A percentile compares a stretch with the other conserved stretches of the same genome.
Evolutionary conservation across 345 rosid genomes (phyloP).

Genomic region (Linum lewisii): DNA sequence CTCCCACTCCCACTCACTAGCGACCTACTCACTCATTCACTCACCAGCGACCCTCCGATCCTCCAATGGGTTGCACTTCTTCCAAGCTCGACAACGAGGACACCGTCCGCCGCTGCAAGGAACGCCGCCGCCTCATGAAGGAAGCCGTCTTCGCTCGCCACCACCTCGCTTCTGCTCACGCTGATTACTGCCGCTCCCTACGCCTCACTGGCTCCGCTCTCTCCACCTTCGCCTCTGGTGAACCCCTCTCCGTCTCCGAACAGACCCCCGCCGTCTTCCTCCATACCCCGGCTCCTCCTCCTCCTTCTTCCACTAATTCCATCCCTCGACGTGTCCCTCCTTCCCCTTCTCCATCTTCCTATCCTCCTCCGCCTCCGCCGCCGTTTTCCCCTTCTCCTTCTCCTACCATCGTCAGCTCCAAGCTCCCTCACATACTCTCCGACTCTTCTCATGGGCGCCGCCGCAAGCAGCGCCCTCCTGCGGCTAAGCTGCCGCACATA

Average conservation of each 20-base stretch:
- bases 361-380: constrained; percentile 30
- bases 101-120: constrained; percentile 83
- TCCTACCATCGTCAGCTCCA: constrained; percentile 39
- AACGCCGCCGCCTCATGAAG: constrained; percentile 90
- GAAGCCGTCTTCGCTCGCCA: constrained; percentile 82
- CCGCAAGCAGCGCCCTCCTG: constrained; percentile 32
- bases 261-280: constrained; percentile 80
- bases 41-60: background rate
- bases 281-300: constrained; percentile 42
- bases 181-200: constrained; percentile 86
- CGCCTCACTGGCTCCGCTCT: constrained; percentile 87
- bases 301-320: constrained; percentile 13
- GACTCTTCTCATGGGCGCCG: constrained; percentile 24
- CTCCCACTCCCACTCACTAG: background rate
- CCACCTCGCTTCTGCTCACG: constrained; percentile 81
- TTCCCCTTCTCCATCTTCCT: constrained; percentile 37
- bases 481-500: constrained; percentile 79
- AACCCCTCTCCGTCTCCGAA: constrained; percentile 65
- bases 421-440: constrained; percentile 44
- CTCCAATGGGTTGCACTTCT: constrained; percentile 74
- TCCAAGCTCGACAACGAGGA: constrained; percentile 95
- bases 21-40: background rate
- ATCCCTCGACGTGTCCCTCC: constrained; percentile 34
- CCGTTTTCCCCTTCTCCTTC: constrained; percentile 17
- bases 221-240: constrained; percentile 66